Conservation (phyloP, 768 basidiomycete species). For the Phanerochaete carnosa region DNA sequence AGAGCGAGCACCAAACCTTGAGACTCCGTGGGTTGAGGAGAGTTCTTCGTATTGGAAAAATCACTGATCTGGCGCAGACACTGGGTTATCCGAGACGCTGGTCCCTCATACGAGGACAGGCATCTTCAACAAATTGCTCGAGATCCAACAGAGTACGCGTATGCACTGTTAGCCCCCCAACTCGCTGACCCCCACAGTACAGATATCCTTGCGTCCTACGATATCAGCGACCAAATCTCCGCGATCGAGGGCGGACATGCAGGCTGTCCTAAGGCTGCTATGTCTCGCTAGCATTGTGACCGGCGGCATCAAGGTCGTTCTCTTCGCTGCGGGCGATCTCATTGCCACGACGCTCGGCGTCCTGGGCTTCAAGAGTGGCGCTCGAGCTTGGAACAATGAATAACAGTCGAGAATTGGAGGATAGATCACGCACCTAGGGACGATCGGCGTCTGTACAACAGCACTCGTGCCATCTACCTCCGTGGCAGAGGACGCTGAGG, state of each 20-base stretch:
- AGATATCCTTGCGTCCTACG: slow-evolving; percentile 96
- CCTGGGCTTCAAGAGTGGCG: too few relatives aligned
- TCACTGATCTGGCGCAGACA: slow-evolving; percentile 53
- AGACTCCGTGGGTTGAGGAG: slow-evolving; percentile 69
- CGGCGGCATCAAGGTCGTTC: slow-evolving; percentile 88
- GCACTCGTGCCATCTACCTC: too few relatives aligned
- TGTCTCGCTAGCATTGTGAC: slow-evolving; percentile 83
- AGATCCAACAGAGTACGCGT: slow-evolving; percentile 89
- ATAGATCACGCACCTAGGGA: too few relatives aligned
- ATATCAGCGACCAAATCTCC: slow-evolving; percentile 72
- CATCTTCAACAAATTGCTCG: slow-evolving; percentile 85
- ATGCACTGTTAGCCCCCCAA: background rate
- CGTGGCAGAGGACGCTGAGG: too few relatives aligned
- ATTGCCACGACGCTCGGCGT: too few relatives aligned
- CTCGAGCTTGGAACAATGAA: too few relatives aligned
- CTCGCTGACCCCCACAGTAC: slow-evolving; percentile 11
- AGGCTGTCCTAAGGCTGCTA: slow-evolving; percentile 71
- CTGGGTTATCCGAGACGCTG: slow-evolving; percentile 86
- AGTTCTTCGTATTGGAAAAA: background rate
- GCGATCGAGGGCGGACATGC: slow-evolving; percentile 88
- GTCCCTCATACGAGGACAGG: slow-evolving; percentile 82
- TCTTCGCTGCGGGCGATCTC: too few relatives aligned
- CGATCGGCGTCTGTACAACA: too few relatives aligned
- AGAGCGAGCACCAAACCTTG: slow-evolving; percentile 87
- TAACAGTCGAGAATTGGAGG: too few relatives aligned